A percentile compares a stretch with the other conserved stretches of the same genome.
Evolutionary conservation across 768 basidiomycete genomes (phyloP).

Genomic region (Dacryopinax spathularia): DNA sequence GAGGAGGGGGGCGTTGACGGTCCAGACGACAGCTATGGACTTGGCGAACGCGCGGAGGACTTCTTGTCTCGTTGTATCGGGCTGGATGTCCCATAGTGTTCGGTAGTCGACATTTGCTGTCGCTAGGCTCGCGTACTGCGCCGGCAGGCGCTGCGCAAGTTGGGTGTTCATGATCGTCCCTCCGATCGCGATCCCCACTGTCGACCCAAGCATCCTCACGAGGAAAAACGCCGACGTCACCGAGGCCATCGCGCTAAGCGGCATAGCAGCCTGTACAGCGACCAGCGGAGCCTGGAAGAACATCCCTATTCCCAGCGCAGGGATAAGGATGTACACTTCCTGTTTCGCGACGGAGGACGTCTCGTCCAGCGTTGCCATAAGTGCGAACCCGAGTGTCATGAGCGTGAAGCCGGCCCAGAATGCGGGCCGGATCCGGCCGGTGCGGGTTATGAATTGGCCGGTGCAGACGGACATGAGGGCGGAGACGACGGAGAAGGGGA

Average conservation of each 20-base stretch:
- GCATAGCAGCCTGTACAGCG: not conserved
- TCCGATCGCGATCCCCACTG: not conserved
- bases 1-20: conserved; percentile 26
- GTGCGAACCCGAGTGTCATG: not conserved
- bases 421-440: not conserved
- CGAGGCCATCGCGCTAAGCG: not conserved
- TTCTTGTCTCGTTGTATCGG: conserved; percentile 29
- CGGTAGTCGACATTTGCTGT: conserved; percentile 20
- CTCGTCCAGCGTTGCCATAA: not conserved
- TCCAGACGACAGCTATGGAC: conserved; percentile 50
- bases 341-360: not conserved
- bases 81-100: conserved; percentile 33
- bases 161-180: conserved; percentile 3
- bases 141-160: conserved; percentile 1
- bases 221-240: not conserved
- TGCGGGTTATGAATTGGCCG: not conserved
- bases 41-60: conserved; percentile 49
- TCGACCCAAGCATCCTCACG: not conserved
- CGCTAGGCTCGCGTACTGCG: not conserved
- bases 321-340: not conserved
- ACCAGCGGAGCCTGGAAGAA: not conserved
- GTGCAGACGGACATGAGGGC: not conserved
- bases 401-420: conserved; percentile 1
- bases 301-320: conserved; percentile 1
- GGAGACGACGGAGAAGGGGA: conserved; percentile 9